Evolutionary conservation across 768 basidiomycete genomes (phyloP), one percentile per base, ranked within the genome.

Genomic region (Calocybe indica): DNA sequence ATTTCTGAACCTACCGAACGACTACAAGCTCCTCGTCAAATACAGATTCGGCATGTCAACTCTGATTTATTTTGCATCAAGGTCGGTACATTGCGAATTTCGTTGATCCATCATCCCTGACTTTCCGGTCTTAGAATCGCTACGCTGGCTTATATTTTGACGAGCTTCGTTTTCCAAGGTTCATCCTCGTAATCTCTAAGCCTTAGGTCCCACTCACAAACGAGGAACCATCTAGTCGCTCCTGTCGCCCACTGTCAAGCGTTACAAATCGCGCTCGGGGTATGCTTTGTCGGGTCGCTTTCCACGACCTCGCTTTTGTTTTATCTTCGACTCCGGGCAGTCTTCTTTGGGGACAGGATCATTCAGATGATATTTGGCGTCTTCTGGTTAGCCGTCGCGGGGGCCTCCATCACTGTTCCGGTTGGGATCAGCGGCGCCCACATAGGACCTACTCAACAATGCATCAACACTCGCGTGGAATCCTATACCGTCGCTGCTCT

Each of bases 311-410:
- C 63, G 5, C 54, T 61, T 33, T 59, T 64, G 12, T 66, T 68
- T 48, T 55, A 61, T 48, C 54, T 60, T 45, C 63, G 65, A 1
- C 52, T 65, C 3, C 46, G 45, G 5, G 59, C 65, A 0, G 49
- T 67, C 9, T 67, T 52, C 45, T 47, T 53, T 38, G 42, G 55
- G 15, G 57, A 60, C 42, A 52, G 42, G 33, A 47, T 51, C 14
- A 34, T 65, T 29, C 43, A 58, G 12, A 44, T 43, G 1, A 51
- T 59, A 29, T 68, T 69, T 49, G 54, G 49, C 15, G 40, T 57
- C 5, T 55, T 68, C 13, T 69, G 65, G 66, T 53, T 68, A 8
- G 47, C 46, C 0, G 60, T 64, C 14, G 22, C 67, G 33, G 67
- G 52, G 5, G 51, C 52, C 1, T 49, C 61, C 14, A 22, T 67